Conservation (phyloP, 768 basidiomycete genomes). For the Termitomyces eurrhizus region DNA sequence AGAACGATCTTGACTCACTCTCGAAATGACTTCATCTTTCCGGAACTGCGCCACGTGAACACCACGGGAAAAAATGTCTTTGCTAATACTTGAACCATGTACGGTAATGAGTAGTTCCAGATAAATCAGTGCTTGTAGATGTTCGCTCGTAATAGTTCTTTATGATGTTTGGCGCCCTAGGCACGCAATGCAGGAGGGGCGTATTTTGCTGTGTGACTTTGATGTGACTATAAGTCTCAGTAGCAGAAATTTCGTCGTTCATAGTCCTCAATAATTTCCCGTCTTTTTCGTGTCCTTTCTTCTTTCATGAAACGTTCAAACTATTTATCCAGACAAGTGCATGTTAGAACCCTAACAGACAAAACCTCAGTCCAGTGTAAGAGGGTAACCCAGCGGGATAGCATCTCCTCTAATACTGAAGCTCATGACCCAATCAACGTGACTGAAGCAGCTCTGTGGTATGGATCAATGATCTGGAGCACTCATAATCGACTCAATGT, state of each 20-base stretch:
- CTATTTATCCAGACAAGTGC: neutral
- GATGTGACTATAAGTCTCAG: too few relatives aligned
- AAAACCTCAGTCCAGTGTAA: too few relatives aligned
- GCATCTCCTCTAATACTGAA: conserved; percentile 8
- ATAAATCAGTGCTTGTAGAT: neutral
- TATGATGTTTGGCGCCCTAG: too few relatives aligned
- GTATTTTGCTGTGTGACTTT: too few relatives aligned
- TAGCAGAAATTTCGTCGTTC: too few relatives aligned
- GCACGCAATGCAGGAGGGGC: too few relatives aligned
- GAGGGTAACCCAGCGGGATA: conserved; percentile 8
- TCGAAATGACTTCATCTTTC: neutral
- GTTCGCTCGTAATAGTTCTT: too few relatives aligned
- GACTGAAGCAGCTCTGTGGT: conserved; percentile 44
- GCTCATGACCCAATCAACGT: conserved; percentile 44
- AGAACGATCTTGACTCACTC: conserved; percentile 8
- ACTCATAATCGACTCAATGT: neutral
- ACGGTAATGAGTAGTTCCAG: conserved; percentile 10
- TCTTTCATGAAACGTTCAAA: neutral
- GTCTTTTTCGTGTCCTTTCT: too few relatives aligned
- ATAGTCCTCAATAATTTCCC: too few relatives aligned
- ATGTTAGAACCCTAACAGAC: too few relatives aligned
- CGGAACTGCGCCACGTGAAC: conserved; percentile 4
- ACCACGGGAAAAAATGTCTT: neutral
- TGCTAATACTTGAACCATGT: conserved; percentile 10
- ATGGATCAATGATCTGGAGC: neutral